Base-by-base conservation (phyloP, 768 basidiomycete genomes). In the Mycena sanguinolenta region DNA sequence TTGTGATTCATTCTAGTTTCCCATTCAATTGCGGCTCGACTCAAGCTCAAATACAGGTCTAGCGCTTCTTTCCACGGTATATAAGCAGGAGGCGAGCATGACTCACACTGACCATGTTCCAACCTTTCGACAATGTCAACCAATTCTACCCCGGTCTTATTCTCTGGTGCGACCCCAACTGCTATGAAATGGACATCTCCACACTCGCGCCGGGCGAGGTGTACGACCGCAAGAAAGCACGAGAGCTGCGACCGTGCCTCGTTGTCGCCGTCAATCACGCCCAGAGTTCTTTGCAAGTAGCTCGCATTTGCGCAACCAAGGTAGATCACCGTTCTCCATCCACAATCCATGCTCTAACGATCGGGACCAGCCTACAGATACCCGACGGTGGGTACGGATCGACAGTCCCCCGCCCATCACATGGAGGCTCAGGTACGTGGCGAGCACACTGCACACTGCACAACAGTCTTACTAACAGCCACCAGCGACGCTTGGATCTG, bases 71-170 rank as follows among this genome's bases (percentile, higher is more conserved):
- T 34, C 28, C 12, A 13, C 5, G 1, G 2, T 14, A 49, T 60
- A 49, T 49, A 60, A 60, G 59, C 8, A 21, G 21, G 21, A 14
- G 19, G 28, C 5, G 17, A 49, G n/a, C 9, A 44, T 32, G 42
- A 59, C 23, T 28, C 50, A 63, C 7, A 5, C 32, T 5, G 10
- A 38, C 16, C 36, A 65, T 65, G 64, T 65, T 65, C 28, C 54
- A 39, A 12, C 54, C 64, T 9, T 65, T 65, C 64, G 30, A 32
- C 28, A 34, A 36, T 28, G 13, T 44, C 21, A 34, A n/a, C 36
- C 63, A 64, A n/a, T 65, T 65, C 32, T 65, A 64, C 39, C 63
- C 63, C 5, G 63, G 63, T 38, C 63, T 65, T 42, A 65, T 65
- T 21, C 13, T 65, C 7, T 65, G 64, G 64, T 65, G 64, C 46